phyloP scores from a whole-genome alignment of 257 asterid species.

The Linaria vulgaris region DNA sequence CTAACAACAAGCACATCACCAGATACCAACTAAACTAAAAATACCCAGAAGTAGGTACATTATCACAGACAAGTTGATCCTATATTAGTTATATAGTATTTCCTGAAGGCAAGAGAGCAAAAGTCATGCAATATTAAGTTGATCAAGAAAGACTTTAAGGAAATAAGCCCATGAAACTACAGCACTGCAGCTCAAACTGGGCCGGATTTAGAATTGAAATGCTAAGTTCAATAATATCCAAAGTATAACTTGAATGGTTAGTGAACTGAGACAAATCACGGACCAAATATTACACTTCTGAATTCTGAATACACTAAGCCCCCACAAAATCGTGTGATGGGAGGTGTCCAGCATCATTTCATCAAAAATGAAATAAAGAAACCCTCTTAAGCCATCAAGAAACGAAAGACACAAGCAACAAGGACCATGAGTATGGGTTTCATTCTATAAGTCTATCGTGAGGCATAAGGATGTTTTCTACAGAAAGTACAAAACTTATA shows the following conservation, averaged over 20 bases:
- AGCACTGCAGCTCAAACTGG: constrained; percentile 9
- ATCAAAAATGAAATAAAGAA: not conserved
- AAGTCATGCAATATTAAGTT: not conserved
- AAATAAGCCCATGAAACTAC: constrained; percentile 15
- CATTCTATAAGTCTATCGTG: not conserved
- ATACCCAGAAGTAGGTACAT: constrained; percentile 5
- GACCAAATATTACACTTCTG: not conserved
- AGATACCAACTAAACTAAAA: not conserved
- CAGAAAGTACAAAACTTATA: not conserved
- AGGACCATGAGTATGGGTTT: not conserved
- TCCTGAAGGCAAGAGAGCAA: not conserved
- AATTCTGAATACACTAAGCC: not conserved
- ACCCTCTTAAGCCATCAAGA: not conserved
- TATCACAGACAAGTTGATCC: constrained; percentile 10
- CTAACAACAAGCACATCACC: not conserved
- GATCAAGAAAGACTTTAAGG: not conserved
- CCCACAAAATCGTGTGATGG: not conserved
- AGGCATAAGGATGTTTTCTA: constrained; percentile 15
- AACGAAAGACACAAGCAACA: not conserved
- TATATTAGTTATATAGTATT: not conserved
- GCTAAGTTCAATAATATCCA: not conserved
- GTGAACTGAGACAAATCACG: not conserved
- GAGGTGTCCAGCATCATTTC: not conserved
- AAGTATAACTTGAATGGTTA: not conserved
- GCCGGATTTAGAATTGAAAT: constrained; percentile 9